Evolutionary conservation across 495 filamentous ascomycete genomes (phyloP).

Genomic region (Oidiodendron maius): DNA sequence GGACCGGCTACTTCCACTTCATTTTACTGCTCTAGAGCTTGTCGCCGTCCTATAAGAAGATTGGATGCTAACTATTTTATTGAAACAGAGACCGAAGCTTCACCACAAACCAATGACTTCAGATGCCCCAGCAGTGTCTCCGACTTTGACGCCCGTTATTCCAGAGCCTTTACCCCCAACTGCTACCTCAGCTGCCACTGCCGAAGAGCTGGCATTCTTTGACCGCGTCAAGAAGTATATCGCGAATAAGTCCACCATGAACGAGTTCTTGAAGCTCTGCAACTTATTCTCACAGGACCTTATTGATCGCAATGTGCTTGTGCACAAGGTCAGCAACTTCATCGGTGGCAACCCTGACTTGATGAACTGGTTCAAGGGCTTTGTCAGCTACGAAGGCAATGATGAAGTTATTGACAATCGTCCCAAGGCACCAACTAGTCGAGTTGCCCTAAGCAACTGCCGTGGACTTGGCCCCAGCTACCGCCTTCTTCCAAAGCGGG

Average conservation of each 20-base stretch:
- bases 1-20: background rate
- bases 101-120: constrained; percentile 55
- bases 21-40: background rate
- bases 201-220: constrained; percentile 87
- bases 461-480: constrained; percentile 93
- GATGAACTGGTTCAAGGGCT: constrained; percentile 75
- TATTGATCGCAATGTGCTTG: constrained; percentile 73
- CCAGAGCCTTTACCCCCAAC: constrained; percentile 80
- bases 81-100: constrained; percentile 46
- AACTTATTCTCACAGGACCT: constrained; percentile 89
- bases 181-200: constrained; percentile 50
- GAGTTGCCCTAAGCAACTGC: constrained; percentile 87
- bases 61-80: constrained; percentile 3
- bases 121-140: constrained; percentile 71
- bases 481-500: constrained; percentile 75
- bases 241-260: constrained; percentile 82
- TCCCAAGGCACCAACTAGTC: constrained; percentile 62
- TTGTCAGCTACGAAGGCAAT: constrained; percentile 64
- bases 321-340: constrained; percentile 75
- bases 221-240: constrained; percentile 96
- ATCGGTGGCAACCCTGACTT: constrained; percentile 85
- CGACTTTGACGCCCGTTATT: constrained; percentile 77
- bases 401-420: constrained; percentile 77
- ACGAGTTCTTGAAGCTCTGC: constrained; percentile 91
- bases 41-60: background rate